phyloP scores from a whole-genome alignment of 805 yeast genomes.

The Alloascoidea hylecoeti region DNA sequence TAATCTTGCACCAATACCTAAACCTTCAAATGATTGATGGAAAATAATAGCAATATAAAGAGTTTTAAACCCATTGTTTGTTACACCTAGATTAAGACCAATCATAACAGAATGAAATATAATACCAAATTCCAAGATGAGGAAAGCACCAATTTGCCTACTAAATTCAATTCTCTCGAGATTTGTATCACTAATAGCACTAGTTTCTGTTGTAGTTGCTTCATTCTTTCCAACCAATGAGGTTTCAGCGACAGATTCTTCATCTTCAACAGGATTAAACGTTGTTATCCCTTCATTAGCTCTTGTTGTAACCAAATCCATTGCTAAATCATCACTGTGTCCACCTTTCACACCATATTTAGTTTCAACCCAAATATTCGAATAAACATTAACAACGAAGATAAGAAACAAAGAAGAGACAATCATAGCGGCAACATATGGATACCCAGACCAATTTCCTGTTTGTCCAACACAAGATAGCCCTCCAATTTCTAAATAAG shows the following conservation, averaged over 20 bases:
- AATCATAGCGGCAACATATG: constrained; percentile 43
- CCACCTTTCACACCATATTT: constrained; percentile 17
- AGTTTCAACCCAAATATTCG: constrained; percentile 26
- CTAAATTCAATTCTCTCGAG: neutral
- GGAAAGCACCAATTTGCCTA: constrained; percentile 26
- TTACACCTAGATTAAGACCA: constrained; percentile 52
- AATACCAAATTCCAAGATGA: constrained; percentile 59
- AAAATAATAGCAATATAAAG: constrained; percentile 52
- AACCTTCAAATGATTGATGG: constrained; percentile 71
- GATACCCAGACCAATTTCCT: constrained; percentile 32
- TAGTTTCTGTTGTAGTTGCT: neutral
- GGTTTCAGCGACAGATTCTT: too few species aligned
- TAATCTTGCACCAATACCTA: constrained; percentile 63
- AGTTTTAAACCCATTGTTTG: constrained; percentile 49
- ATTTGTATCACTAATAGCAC: neutral
- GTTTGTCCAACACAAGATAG: constrained; percentile 25
- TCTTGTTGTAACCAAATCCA: too few species aligned
- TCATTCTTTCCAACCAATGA: too few species aligned
- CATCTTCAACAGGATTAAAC: constrained; percentile 11
- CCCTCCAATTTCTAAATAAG: constrained; percentile 18
- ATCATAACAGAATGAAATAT: constrained; percentile 65
- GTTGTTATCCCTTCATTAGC: constrained; percentile 11
- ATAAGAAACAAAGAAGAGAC: constrained; percentile 28
- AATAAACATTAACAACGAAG: constrained; percentile 33
- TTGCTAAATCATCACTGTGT: constrained; percentile 14